Conservation (phyloP, 148 eudicot genomes). For the Rhododendron mucronatum region DNA sequence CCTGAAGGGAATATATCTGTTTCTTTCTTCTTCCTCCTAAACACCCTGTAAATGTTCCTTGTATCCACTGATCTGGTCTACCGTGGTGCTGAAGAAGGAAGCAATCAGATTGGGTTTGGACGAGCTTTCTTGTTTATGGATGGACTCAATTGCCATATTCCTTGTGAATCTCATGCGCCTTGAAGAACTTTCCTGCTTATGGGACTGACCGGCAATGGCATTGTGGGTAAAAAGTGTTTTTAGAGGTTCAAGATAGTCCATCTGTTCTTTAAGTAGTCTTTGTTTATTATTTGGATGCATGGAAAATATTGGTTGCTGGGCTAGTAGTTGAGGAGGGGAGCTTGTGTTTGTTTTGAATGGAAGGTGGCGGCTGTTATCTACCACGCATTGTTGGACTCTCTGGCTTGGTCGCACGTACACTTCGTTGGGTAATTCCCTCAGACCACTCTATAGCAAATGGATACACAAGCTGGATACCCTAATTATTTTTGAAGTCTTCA, state of each 20-base stretch:
- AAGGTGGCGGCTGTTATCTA: neutral
- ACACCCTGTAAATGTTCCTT: constrained; percentile 3
- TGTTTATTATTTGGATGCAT: neutral
- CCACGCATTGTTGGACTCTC: neutral
- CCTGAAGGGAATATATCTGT: neutral
- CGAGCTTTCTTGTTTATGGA: neutral
- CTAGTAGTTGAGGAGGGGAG: constrained; percentile 17
- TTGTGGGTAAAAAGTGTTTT: neutral
- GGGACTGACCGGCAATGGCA: neutral
- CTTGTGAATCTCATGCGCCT: neutral
- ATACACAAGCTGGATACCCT: neutral
- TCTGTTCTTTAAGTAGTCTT: neutral
- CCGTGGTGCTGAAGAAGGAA: neutral
- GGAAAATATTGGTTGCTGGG: constrained; percentile 3
- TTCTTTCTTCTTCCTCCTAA: constrained; percentile 6
- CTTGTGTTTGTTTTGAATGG: constrained; percentile 17
- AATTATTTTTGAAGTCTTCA: neutral
- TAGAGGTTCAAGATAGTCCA: neutral
- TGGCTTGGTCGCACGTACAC: neutral
- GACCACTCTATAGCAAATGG: neutral
- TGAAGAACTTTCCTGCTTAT: neutral
- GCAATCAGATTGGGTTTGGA: neutral
- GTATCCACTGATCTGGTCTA: neutral
- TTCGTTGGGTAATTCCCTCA: neutral
- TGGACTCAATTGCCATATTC: neutral